phyloP scores from a whole-genome alignment of 2,329 filamentous ascomycete genomes.

The Colletotrichum siamense region DNA sequence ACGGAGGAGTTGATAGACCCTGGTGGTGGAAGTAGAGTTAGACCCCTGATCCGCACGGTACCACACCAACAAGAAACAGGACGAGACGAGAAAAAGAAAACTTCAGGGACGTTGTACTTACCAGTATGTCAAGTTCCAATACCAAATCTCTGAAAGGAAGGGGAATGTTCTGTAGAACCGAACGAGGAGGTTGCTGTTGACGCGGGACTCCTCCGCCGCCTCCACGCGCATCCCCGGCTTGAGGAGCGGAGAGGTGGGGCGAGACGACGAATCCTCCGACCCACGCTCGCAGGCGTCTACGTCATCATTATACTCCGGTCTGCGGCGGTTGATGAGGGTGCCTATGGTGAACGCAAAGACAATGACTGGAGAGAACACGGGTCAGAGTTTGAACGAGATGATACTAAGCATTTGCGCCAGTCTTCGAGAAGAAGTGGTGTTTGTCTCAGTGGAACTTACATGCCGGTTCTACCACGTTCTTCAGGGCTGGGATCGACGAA shows the following conservation, averaged over 20 bases:
- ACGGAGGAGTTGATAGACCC: slow-evolving; percentile 49
- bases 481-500: slow-evolving; percentile 8
- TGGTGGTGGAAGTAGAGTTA: slow-evolving; percentile 6
- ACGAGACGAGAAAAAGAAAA: not conserved
- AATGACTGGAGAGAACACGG: not conserved
- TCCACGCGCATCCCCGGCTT: slow-evolving; percentile 16
- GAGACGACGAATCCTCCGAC: slow-evolving; percentile 10
- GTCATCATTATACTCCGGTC: slow-evolving; percentile 4
- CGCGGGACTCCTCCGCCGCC: not conserved
- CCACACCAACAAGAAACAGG: not conserved
- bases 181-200: slow-evolving; percentile 20
- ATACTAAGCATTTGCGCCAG: not conserved
- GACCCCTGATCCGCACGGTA: not conserved
- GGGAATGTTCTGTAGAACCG: slow-evolving; percentile 36
- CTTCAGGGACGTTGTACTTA: slow-evolving; percentile 7
- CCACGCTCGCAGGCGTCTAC: slow-evolving; percentile 10
- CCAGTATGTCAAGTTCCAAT: slow-evolving; percentile 42
- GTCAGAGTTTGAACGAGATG: not conserved
- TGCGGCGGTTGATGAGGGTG: slow-evolving; percentile 22
- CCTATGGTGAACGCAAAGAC: slow-evolving; percentile 18
- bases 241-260: slow-evolving; percentile 10
- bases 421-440: not conserved
- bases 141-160: slow-evolving; percentile 40
- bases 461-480: slow-evolving; percentile 17
- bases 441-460: not conserved